These are phyloP conservation scores for Cordyceps fumosorosea DNA, from an alignment of 2,329 filamentous ascomycete species.

Conservation along the genomic window DNA sequence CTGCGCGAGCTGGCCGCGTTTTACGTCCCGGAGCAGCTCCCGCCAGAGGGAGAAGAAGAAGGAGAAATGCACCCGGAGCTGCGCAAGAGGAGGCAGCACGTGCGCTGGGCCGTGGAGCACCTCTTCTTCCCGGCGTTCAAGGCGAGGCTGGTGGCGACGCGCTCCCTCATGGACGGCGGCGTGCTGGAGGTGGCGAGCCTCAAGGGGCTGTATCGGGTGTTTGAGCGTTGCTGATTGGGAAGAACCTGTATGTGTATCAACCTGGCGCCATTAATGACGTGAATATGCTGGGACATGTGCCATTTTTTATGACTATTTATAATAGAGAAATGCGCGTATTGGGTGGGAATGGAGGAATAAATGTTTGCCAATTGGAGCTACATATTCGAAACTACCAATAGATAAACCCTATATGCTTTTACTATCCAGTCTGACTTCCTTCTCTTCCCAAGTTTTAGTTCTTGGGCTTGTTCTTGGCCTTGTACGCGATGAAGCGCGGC, in stretches of 20 bases:
- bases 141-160: constrained; percentile 74
- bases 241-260: background rate
- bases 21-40: constrained; percentile 82
- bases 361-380: background rate
- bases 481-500: constrained; percentile 56
- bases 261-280: background rate
- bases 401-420: constrained; percentile 5
- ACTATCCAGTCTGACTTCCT: constrained; percentile 6
- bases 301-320: background rate
- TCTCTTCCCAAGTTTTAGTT: constrained; percentile 1
- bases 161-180: constrained; percentile 62
- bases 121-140: constrained; percentile 87
- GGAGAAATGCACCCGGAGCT: constrained; percentile 42
- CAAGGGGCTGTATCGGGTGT: constrained; percentile 88
- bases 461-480: constrained; percentile 49
- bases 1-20: constrained; percentile 82
- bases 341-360: background rate
- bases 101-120: constrained; percentile 75
- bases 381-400: background rate
- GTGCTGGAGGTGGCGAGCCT: constrained; percentile 85
- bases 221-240: constrained; percentile 72
- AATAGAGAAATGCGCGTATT: background rate
- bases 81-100: constrained; percentile 56
- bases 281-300: background rate
- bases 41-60: constrained; percentile 37